Evolutionary conservation across 2,329 filamentous ascomycete genomes (phyloP).

Genomic region (Fusarium lyarnte): DNA sequence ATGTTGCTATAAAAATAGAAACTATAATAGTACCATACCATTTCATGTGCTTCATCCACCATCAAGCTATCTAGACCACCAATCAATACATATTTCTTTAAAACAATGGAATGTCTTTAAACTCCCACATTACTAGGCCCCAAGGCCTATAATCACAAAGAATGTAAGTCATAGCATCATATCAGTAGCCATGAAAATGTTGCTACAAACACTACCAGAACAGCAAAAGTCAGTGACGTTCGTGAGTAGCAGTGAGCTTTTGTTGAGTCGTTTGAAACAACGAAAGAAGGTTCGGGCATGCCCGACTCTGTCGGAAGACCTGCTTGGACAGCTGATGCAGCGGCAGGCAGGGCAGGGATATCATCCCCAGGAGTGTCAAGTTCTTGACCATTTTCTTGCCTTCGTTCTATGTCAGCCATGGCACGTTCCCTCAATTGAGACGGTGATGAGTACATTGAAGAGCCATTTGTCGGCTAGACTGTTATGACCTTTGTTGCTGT

Average conservation of each 20-base stretch:
- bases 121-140: neutral
- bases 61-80: constrained; percentile 16
- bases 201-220: neutral
- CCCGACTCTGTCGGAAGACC: neutral
- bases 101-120: neutral
- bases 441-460: constrained; percentile 10
- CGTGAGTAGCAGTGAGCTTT: neutral
- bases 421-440: neutral
- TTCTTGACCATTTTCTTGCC: neutral
- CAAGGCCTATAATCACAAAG: neutral
- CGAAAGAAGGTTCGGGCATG: neutral
- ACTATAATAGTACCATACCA: constrained; percentile 24
- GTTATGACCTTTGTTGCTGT: constrained; percentile 33
- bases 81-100: constrained; percentile 24
- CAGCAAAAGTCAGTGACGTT: neutral
- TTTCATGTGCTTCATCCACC: constrained; percentile 24
- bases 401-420: neutral
- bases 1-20: constrained; percentile 25
- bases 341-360: neutral
- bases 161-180: neutral
- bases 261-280: constrained; percentile 1
- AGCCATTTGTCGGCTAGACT: constrained; percentile 15
- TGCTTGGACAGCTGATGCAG: neutral
- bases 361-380: neutral
- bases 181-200: neutral